phyloP scores from a whole-genome alignment of 192 early-diverging fungal species.

The Entomortierella chlamydospora region DNA sequence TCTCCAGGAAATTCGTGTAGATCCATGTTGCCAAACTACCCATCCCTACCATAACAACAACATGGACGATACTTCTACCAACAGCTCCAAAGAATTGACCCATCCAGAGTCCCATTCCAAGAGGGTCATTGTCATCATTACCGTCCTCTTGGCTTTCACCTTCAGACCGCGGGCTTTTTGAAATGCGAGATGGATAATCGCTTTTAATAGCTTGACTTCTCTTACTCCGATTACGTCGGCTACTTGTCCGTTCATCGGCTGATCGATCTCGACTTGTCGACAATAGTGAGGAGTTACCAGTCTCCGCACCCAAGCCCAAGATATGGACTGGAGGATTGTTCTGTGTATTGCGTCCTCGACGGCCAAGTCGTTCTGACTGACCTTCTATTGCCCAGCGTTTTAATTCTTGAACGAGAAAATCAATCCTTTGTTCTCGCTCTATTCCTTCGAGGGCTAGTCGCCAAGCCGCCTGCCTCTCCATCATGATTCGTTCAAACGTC shows the following conservation, averaged over 20 bases:
- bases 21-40: constrained; percentile 32
- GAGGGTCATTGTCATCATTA: constrained; percentile 26
- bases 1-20: constrained; percentile 32
- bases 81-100: constrained; percentile 22
- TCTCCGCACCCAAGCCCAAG: constrained; percentile 3
- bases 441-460: constrained; percentile 15
- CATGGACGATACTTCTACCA: constrained; percentile 10
- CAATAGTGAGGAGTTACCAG: too few species aligned
- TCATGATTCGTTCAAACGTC: constrained; percentile 29
- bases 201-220: too few species aligned
- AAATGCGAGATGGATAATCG: too few species aligned
- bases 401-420: constrained; percentile 36
- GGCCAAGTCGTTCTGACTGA: not conserved
- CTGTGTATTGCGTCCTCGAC: not conserved
- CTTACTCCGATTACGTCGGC: too few species aligned
- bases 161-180: too few species aligned
- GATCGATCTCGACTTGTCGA: too few species aligned
- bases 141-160: not conserved
- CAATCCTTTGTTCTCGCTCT: constrained; percentile 40
- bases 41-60: constrained; percentile 39
- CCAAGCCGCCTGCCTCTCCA: constrained; percentile 27
- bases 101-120: constrained; percentile 31
- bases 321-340: too few species aligned
- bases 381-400: constrained; percentile 25
- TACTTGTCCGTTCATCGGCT: too few species aligned